These are phyloP conservation scores for Carpinus viminea DNA, from an alignment of 306 rosid genomes.

Conservation along the genomic window DNA sequence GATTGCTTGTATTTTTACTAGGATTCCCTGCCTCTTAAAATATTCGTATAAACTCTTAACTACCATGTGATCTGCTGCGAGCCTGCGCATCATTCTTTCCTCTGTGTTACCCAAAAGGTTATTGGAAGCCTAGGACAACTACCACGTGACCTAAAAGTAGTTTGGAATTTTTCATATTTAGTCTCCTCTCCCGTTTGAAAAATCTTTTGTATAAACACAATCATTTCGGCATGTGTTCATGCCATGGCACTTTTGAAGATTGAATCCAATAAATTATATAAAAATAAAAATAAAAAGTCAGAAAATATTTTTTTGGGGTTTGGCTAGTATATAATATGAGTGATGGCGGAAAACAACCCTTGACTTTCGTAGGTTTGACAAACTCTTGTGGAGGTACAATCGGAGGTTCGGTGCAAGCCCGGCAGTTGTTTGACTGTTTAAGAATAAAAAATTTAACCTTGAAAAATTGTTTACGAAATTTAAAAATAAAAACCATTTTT, in stretches of 20 bases:
- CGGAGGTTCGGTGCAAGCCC: too few species aligned
- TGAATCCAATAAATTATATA: too few species aligned
- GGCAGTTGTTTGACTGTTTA: too few species aligned
- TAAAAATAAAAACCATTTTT: too few species aligned
- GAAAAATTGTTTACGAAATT: too few species aligned
- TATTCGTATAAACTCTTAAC: not conserved
- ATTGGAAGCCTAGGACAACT: not conserved
- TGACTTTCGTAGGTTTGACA: too few species aligned
- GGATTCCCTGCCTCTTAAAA: not conserved
- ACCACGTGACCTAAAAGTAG: not conserved
- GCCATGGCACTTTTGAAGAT: not conserved
- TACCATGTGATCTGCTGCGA: slow-evolving; percentile 1
- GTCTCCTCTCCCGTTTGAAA: not conserved
- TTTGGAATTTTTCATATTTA: not conserved
- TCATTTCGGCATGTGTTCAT: not conserved
- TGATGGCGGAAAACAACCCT: too few species aligned
- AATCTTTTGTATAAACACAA: not conserved
- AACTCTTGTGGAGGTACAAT: too few species aligned
- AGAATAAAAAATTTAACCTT: too few species aligned
- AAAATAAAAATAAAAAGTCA: too few species aligned
- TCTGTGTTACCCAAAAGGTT: not conserved
- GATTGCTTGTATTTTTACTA: not conserved
- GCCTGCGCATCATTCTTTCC: not conserved
- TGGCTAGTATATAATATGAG: too few species aligned
- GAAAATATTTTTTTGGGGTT: too few species aligned